Percentiles rank a stretch among this genome's conserved stretches.
Conservation (phyloP, 1,139 yeast species). For the Taphrina populina region DNA sequence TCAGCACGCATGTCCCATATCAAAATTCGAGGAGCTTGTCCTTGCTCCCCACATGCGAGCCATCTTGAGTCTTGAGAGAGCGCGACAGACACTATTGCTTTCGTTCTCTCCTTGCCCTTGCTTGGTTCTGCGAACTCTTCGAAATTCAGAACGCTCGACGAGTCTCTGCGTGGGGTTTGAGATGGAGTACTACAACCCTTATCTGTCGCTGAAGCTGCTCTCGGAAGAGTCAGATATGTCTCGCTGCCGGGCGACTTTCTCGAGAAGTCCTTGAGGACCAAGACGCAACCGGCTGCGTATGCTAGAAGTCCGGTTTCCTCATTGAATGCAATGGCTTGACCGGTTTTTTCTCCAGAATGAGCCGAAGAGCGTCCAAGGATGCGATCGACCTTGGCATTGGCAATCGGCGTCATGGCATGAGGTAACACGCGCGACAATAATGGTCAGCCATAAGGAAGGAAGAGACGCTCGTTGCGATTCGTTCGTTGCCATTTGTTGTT, state of each 20-base stretch:
- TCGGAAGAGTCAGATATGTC: not conserved
- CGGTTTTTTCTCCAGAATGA: not conserved
- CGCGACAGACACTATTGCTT: constrained; percentile 9
- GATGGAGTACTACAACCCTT: not conserved
- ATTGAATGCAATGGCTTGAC: not conserved
- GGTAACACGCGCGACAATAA: too few relatives aligned
- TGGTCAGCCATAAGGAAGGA: not conserved
- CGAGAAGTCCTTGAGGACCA: not conserved
- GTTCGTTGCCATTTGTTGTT: not conserved
- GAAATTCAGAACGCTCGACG: constrained; percentile 8
- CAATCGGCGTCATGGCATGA: not conserved
- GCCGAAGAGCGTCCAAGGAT: constrained; percentile 2
- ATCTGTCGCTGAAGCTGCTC: constrained; percentile 1
- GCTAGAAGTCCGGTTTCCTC: not conserved
- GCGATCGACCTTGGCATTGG: not conserved
- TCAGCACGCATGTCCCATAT: constrained; percentile 16
- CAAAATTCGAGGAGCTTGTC: constrained; percentile 21
- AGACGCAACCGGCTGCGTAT: constrained; percentile 7
- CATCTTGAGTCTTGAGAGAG: constrained; percentile 13
- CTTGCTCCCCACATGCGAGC: constrained; percentile 24
- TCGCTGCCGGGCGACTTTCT: not conserved
- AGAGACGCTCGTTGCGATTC: not conserved
- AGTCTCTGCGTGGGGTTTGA: constrained; percentile 1
- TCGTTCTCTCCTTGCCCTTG: constrained; percentile 21
- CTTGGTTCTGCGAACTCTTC: constrained; percentile 21